Evolutionary conservation across 306 rosid species (phyloP), one percentile per base, ranked within the genome.

Genomic region (Gynostemma pentaphyllum): DNA sequence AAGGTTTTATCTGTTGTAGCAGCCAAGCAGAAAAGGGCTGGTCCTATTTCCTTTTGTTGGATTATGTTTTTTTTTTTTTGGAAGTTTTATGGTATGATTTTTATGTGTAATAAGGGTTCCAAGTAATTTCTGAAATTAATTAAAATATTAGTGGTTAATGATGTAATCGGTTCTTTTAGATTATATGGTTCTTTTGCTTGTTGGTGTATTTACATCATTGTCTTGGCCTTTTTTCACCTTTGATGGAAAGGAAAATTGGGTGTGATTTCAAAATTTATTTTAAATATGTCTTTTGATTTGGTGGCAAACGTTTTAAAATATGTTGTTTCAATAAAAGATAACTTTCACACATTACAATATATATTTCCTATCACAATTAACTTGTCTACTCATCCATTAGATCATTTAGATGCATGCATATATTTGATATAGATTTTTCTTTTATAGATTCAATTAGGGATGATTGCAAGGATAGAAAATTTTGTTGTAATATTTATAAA

Each of bases 31-130:
- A 49, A 60, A 49, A 62, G 37, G 61, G 28, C 5, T 50, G 45
- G 48, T 52, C 40, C 7, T n/a, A 45, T 66, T 53, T 52, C 56
- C 11, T 28, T 54, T 53, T 52, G 68, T 71, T 75, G 72, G 69
- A 48, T 72, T 62, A 74, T 51, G 70, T 69, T 39, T 42, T 27
- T 28, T 15, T 54, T 68, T 22, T 11, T 48, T 75, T 49, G 66
- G 22, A 36, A 48, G 28, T n/a, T 51, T n/a, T 13, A 6, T 26
- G 44, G 32, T n/a, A n/a, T n/a, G 34, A 34, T 50, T 34, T 34
- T 76, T 78, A 65, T 68, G 76, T 78, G 80, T 30, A 77, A 76
- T 82, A 81, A 77, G 69, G 49, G n/a, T n/a, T 66, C 72, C 32
- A 51, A 72, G 64, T 68, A 36, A 70, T 62, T 45, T 49, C 41